Base-by-base conservation (phyloP, 257 asterid species). In the Nyctanthes arbortristis region DNA sequence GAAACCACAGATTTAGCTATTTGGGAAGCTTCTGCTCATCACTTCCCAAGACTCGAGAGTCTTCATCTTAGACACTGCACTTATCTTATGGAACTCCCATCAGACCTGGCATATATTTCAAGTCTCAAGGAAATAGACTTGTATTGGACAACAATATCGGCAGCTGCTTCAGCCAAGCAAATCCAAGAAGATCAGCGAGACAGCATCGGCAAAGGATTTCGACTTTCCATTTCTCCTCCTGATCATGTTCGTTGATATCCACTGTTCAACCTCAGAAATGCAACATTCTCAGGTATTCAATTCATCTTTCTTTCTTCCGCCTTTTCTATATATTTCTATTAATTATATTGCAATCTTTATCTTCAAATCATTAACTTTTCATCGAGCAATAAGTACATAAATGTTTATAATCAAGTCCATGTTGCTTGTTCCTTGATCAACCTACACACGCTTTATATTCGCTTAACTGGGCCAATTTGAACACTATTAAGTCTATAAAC, bases 181-280 rank as follows among this genome's bases (percentile, higher is more conserved):
- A 65, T 73, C 35, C 43, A 61, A 64, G 20, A 54, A 43, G 39
- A n/a, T n/a, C n/a, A 54, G 13, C 63, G 40, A 45, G 63, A 47
- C 28, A 54, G 22, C 5, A 64, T 18, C 13, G 62, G 59, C 2
- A n/a, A n/a, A n/a, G 60, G 47, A n/a, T 76, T 76, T 30, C 64
- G 60, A 39, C 67, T 76, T 30, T 47, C 65, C 4, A 62, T 76
- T 8, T 49, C 56, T 54, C 80, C 80, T 70, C 76, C 76, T 11
- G 68, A 70, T 43, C 4, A 18, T 47, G n/a, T 47, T 47, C 4
- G 10, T 13, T 47, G 56, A 47, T 47, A 18, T 47, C 20, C 56
- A n/a, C n/a, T n/a, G n/a, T n/a, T n/a, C n/a, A n/a, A n/a, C n/a
- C n/a, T n/a, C n/a, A n/a, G n/a, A n/a, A n/a, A n/a, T n/a, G n/a